Evolutionary conservation across 257 asterid genomes (phyloP).

Genomic region (Forsythia suspensa): DNA sequence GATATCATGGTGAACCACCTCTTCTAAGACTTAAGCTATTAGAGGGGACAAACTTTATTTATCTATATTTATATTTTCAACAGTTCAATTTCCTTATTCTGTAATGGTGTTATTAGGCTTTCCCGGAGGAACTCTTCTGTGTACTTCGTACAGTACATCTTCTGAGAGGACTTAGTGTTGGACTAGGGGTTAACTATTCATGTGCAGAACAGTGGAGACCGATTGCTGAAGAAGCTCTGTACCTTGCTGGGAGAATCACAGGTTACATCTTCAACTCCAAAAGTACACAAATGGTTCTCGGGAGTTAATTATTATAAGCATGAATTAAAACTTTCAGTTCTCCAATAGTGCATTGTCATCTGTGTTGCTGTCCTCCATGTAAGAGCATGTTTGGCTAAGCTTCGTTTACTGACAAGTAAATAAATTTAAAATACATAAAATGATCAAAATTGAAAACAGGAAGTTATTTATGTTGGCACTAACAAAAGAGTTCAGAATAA

Average conservation of each 20-base stretch:
- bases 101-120: constrained; percentile 48
- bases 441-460: background rate
- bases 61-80: background rate
- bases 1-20: background rate
- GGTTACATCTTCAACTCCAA: constrained; percentile 29
- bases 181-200: constrained; percentile 88
- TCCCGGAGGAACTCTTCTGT: constrained; percentile 95
- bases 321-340: background rate
- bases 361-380: background rate
- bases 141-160: constrained; percentile 94
- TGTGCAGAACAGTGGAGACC: constrained; percentile 98
- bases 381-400: background rate
- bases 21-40: background rate
- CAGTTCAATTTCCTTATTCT: constrained; percentile 10
- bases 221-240: constrained; percentile 86
- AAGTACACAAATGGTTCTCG: background rate
- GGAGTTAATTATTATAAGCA: background rate
- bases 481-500: background rate
- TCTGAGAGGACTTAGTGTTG: constrained; percentile 94
- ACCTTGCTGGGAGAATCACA: constrained; percentile 67
- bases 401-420: background rate
- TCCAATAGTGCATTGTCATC: background rate
- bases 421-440: too few relatives aligned
- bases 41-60: background rate
- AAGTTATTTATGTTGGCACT: background rate